Evolutionary conservation across 805 yeast genomes (phyloP).

Genomic region (Geotrichum ghanense): DNA sequence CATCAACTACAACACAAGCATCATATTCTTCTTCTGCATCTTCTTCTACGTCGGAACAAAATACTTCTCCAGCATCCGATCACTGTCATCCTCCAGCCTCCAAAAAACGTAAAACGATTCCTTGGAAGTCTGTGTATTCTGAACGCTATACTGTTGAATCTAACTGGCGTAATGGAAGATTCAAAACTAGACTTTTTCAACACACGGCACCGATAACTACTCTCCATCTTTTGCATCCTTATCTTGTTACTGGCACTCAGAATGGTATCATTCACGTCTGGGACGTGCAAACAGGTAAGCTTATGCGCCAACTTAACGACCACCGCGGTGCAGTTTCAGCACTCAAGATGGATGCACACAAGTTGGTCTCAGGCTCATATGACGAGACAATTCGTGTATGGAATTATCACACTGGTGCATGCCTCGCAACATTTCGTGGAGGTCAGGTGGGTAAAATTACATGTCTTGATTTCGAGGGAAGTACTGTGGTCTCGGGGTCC

Average conservation of each 20-base stretch:
- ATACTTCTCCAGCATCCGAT: conserved; percentile 2
- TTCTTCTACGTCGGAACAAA: not conserved
- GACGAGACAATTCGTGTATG: conserved; percentile 78
- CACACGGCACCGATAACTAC: conserved; percentile 13
- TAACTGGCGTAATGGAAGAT: conserved; percentile 49
- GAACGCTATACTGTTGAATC: conserved; percentile 86
- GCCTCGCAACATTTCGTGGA: conserved; percentile 58
- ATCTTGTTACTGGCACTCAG: conserved; percentile 26
- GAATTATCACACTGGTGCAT: conserved; percentile 62
- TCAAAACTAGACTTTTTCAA: conserved; percentile 24
- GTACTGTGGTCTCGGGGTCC: conserved; percentile 74
- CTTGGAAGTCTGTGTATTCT: conserved; percentile 92
- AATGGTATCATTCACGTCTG: conserved; percentile 25
- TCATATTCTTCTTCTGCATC: not conserved
- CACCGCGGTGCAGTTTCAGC: conserved; percentile 27
- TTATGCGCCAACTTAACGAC: conserved; percentile 15
- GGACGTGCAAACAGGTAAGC: conserved; percentile 16
- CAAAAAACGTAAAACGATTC: conserved; percentile 41
- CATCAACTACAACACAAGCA: not conserved
- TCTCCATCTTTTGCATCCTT: conserved; percentile 15
- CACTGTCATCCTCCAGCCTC: not conserved
- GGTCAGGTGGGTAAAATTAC: conserved; percentile 70
- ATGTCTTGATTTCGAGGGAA: conserved; percentile 64
- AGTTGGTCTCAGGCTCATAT: conserved; percentile 33
- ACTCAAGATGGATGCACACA: conserved; percentile 17